Conservation (phyloP, 1,284 basidiomycete genomes). For the Ceratobasidium sp. region DNA sequence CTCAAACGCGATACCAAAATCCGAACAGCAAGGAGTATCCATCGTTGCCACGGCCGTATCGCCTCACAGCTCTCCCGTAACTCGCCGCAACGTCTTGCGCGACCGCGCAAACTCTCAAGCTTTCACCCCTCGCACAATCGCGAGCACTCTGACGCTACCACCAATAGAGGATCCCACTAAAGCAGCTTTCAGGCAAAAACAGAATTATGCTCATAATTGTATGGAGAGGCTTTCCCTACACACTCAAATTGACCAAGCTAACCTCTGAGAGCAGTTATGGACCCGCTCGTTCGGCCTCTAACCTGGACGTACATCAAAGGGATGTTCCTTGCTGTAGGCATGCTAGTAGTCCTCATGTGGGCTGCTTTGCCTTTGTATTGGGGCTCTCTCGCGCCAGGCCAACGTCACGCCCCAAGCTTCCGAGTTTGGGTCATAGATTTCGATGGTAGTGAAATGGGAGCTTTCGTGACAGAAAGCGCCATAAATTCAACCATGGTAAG, state of each 20-base stretch:
- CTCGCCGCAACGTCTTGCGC: constrained; percentile 17
- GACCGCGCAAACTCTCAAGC: constrained; percentile 5
- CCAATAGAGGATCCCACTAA: neutral
- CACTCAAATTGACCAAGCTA: too few species aligned
- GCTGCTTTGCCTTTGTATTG: constrained; percentile 32
- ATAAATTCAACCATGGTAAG: constrained; percentile 44
- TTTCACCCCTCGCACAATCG: constrained; percentile 2
- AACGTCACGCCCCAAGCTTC: constrained; percentile 46
- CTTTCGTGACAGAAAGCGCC: constrained; percentile 34
- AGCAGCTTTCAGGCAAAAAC: constrained; percentile 12
- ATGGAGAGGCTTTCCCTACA: neutral
- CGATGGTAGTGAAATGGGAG: constrained; percentile 55
- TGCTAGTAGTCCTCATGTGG: constrained; percentile 41
- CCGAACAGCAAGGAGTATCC: neutral
- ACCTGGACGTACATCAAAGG: constrained; percentile 39
- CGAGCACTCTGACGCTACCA: neutral
- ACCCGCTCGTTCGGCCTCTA: constrained; percentile 34
- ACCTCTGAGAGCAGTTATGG: constrained; percentile 18
- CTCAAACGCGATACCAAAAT: neutral
- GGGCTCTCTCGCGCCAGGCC: constrained; percentile 41
- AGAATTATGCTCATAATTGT: constrained; percentile 29
- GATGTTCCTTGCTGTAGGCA: constrained; percentile 25
- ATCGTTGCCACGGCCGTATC: neutral
- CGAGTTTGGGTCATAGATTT: constrained; percentile 56
- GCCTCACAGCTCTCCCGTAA: constrained; percentile 2